A percentile compares a stretch with the other conserved stretches of the same genome.
Evolutionary conservation across 1,139 yeast species (phyloP).

Genomic region (Geotrichum reessii): DNA sequence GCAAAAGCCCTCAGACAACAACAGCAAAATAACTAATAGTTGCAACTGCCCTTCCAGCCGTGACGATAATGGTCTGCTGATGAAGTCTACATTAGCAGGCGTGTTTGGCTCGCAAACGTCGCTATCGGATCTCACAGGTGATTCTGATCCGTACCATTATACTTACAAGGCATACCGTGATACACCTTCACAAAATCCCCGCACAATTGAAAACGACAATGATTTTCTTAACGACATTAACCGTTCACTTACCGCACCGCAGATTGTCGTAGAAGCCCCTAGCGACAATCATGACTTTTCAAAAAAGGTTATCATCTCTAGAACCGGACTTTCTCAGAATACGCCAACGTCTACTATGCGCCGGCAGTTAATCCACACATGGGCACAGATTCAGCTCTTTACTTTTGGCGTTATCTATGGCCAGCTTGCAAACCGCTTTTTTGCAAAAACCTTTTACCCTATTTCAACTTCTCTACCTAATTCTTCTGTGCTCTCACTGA

Average conservation of each 20-base stretch:
- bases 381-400: conserved; percentile 22
- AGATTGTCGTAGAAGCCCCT: not conserved
- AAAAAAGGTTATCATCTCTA: too few species aligned
- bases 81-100: conserved; percentile 31
- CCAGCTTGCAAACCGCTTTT: conserved; percentile 22
- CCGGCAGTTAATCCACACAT: not conserved
- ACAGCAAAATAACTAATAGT: not conserved
- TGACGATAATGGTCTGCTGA: not conserved
- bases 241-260: not conserved
- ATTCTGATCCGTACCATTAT: conserved; percentile 15
- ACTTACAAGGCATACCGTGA: not conserved
- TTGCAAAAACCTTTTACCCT: too few species aligned
- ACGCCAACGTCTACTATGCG: not conserved
- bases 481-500: not conserved
- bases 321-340: not conserved
- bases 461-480: not conserved
- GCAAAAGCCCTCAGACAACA: not conserved
- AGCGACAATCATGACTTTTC: too few species aligned
- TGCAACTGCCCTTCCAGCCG: conserved; percentile 24
- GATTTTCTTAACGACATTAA: conserved; percentile 2
- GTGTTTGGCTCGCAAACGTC: conserved; percentile 38
- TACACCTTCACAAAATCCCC: not conserved
- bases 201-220: not conserved
- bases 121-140: conserved; percentile 37
- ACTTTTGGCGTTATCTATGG: conserved; percentile 35